Evolutionary conservation across 371 early-diverging fungal genomes (phyloP), one percentile per base, ranked within the genome.

Genomic region (Lichtheimia ornata): DNA sequence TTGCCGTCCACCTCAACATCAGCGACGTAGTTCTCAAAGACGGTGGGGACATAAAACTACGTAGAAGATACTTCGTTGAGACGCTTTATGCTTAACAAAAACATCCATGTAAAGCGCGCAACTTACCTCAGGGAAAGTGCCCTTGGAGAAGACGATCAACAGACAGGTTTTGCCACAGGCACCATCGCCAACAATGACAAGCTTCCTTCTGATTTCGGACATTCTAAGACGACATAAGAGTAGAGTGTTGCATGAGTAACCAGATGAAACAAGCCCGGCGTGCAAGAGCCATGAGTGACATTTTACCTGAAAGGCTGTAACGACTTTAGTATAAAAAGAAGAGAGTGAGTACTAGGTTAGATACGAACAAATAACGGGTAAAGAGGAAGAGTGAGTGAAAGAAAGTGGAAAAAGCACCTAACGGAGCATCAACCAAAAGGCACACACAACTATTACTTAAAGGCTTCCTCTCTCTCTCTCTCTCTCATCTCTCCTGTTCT

Each of bases 121-220:
- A 47, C 27, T 60, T 79, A 92, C 95, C 84, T 91, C 89, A 58
- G 98, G 97, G 85, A 97, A 98, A 47, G 85, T 87, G 52, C 94
- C 94, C 81, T 89, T 93, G 62, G 93, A 90, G 67, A 93, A 97
- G 67, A 94, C 95, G 70, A 96, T 96, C 70, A 97, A 87, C 69
- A 97, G 82, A 77, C 95, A 95, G 20, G 98, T 98, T 84, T 98
- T 98, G 72, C 98, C 99, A 71, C 96, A 95, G 56, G 96, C 95
- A 84, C 97, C 97, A 74, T 97, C 98, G 53, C 98, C 98, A 47
- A 98, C 97, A 73, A 95, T 94, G 58, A 97, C 98, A 64, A 98
- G 87, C 81, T 98, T 98, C 64, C 92, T 86, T 74, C 95, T 91
- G 71, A 95, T 88, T 76, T 92, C 94, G 64, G 94, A 77, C 90